phyloP scores from a whole-genome alignment of 331 rosid genomes.

The Rhamnella rubrinervis region DNA sequence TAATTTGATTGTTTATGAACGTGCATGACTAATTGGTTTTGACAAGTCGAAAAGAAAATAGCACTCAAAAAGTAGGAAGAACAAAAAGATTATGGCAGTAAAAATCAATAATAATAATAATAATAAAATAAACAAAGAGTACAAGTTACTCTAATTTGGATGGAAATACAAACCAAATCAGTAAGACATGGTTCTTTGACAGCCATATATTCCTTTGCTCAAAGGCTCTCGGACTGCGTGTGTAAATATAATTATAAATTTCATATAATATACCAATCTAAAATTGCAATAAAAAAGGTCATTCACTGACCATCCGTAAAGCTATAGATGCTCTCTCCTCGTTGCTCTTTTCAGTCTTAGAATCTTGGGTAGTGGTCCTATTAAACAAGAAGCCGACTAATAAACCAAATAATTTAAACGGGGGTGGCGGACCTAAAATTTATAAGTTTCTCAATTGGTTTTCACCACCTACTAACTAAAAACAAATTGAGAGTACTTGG shows the following conservation, averaged over 20 bases:
- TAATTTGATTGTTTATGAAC: too few species aligned
- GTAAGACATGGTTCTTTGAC: neutral
- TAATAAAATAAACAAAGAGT: too few species aligned
- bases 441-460: neutral
- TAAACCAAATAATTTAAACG: neutral
- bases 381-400: neutral
- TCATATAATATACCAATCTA: too few species aligned
- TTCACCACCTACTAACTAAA: neutral
- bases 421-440: slow-evolving; percentile 14
- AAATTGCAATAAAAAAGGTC: neutral
- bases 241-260: too few species aligned
- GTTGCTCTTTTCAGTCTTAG: neutral
- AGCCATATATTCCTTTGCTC: neutral
- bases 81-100: too few species aligned
- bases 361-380: neutral
- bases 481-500: neutral
- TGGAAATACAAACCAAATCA: neutral
- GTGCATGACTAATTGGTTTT: neutral
- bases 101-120: too few species aligned
- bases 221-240: too few species aligned
- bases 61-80: too few species aligned
- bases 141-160: too few species aligned
- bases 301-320: neutral
- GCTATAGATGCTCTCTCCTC: slow-evolving; percentile 9
- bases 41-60: neutral